phyloP scores from a whole-genome alignment of 225 moss, liverwort and hornwort species.

The Antitrichia curtipendula region DNA sequence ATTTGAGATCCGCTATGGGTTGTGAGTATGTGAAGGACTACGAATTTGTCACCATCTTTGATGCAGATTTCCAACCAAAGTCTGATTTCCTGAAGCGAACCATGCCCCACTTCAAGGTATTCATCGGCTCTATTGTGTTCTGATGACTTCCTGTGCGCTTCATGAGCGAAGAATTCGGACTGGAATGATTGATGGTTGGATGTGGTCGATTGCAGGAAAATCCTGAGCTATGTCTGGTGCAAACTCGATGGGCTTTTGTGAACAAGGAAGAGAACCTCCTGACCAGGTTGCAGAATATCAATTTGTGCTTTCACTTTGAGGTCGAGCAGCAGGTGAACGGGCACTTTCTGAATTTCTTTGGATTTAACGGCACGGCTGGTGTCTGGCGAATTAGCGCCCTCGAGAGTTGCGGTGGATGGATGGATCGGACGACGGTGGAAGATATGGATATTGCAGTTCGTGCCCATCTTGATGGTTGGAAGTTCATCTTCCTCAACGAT shows the following conservation, averaged over 20 bases:
- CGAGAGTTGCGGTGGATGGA: constrained; percentile 47
- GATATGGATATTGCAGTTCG: constrained; percentile 52
- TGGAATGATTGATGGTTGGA: not conserved
- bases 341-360: constrained; percentile 40
- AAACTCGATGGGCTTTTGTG: constrained; percentile 46
- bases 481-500: constrained; percentile 47
- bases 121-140: not conserved
- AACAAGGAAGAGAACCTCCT: constrained; percentile 48
- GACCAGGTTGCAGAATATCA: constrained; percentile 39
- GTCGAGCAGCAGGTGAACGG: constrained; percentile 47
- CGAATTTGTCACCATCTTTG: constrained; percentile 86
- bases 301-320: constrained; percentile 40
- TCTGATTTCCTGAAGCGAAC: constrained; percentile 76
- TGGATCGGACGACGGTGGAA: constrained; percentile 44
- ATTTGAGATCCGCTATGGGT: constrained; percentile 70
- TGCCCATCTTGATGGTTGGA: constrained; percentile 43
- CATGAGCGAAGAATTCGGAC: not conserved
- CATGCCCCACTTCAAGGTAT: constrained; percentile 89
- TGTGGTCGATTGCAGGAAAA: constrained; percentile 17
- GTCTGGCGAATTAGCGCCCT: constrained; percentile 48
- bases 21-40: constrained; percentile 84
- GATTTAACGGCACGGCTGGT: constrained; percentile 52
- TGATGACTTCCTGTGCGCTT: not conserved
- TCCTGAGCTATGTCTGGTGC: constrained; percentile 34
- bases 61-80: constrained; percentile 95